Evolutionary conservation across 495 filamentous ascomycete genomes (phyloP).

Genomic region (Copromyces sp.): DNA sequence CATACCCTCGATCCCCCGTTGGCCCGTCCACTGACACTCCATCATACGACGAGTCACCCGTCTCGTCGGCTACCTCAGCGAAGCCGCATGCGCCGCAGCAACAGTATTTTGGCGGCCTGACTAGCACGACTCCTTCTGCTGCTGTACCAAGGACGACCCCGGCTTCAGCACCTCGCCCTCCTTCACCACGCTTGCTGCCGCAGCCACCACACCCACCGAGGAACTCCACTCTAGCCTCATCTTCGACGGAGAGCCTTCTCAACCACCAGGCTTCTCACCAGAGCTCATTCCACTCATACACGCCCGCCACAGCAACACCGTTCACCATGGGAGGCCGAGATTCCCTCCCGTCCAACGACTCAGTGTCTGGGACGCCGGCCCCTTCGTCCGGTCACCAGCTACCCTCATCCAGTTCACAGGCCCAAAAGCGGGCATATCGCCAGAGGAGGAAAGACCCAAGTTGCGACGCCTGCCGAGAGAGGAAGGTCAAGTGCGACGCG

Average conservation of each 20-base stretch:
- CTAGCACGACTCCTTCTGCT: conserved; percentile 27
- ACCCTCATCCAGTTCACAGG: conserved; percentile 34
- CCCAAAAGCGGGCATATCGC: conserved; percentile 88
- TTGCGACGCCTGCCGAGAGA: conserved; percentile 93
- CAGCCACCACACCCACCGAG: conserved; percentile 6
- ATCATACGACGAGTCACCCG: conserved; percentile 46
- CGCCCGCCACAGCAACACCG: conserved; percentile 33
- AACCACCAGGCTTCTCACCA: conserved; percentile 20
- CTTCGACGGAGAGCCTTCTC: not conserved
- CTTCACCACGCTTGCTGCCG: conserved; percentile 30
- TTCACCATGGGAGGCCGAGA: conserved; percentile 41
- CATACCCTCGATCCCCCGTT: conserved; percentile 40
- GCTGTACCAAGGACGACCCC: conserved; percentile 16
- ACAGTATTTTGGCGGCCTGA: conserved; percentile 36
- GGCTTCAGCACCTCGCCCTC: conserved; percentile 34
- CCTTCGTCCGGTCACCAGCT: conserved; percentile 31
- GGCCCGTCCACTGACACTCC: conserved; percentile 33
- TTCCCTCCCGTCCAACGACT: conserved; percentile 42
- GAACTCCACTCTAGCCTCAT: not conserved
- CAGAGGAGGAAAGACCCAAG: conserved; percentile 94
- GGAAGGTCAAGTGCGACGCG: conserved; percentile 98
- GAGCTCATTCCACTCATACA: conserved; percentile 33
- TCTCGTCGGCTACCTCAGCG: conserved; percentile 46
- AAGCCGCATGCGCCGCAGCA: conserved; percentile 23
- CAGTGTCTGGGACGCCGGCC: conserved; percentile 40